phyloP scores from a whole-genome alignment of 345 rosid genomes.

The Erucastrum elatum region DNA sequence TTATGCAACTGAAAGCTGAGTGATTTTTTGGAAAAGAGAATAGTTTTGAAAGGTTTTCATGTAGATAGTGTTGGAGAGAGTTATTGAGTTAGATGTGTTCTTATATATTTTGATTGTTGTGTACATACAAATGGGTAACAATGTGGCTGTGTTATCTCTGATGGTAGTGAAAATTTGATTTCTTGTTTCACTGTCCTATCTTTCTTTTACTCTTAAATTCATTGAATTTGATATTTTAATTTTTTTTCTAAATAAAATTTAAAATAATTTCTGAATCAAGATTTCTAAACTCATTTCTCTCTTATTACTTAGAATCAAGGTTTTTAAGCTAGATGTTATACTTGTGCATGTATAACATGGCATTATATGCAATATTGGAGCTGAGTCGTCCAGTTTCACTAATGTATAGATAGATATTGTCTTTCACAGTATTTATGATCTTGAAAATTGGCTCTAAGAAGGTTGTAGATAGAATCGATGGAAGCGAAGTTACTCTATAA shows the following conservation, averaged over 20 bases:
- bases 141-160: conserved; percentile 2
- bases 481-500: background rate
- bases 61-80: conserved; percentile 28
- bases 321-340: conserved; percentile 7
- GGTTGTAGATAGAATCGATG: background rate
- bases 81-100: background rate
- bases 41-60: too few species aligned
- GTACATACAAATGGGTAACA: background rate
- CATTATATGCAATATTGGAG: background rate
- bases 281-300: background rate
- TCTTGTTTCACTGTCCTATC: background rate
- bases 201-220: background rate
- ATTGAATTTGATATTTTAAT: too few species aligned
- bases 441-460: background rate
- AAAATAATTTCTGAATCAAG: background rate
- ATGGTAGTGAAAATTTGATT: background rate
- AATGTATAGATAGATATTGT: conserved; percentile 1
- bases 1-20: conserved; percentile 82
- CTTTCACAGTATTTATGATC: conserved; percentile 12
- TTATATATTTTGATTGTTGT: background rate
- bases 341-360: conserved; percentile 24
- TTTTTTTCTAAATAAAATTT: too few species aligned
- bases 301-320: background rate
- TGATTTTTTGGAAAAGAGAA: conserved; percentile 39
- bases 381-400: too few species aligned